Conservation (phyloP, 2,329 filamentous ascomycete species). For the Aspergillus jensenii region DNA sequence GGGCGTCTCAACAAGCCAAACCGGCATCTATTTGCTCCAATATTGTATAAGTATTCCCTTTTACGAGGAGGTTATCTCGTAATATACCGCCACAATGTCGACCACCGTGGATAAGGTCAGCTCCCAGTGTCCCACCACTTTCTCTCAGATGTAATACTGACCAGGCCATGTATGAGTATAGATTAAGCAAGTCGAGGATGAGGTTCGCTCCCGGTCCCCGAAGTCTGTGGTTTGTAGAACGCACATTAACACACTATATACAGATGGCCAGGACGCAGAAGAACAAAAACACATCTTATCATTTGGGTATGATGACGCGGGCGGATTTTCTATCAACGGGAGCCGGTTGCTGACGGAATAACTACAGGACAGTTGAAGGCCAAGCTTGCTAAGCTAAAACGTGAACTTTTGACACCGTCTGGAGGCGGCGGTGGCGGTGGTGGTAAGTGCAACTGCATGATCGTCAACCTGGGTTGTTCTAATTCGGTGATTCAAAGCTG, state of each 20-base stretch:
- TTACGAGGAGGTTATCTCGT: constrained; percentile 20
- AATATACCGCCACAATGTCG: constrained; percentile 67
- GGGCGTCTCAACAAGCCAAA: not conserved
- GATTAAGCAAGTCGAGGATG: constrained; percentile 96
- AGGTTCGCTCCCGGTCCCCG: constrained; percentile 66
- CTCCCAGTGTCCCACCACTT: not conserved
- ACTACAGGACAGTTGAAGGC: constrained; percentile 79
- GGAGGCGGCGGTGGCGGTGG: constrained; percentile 74
- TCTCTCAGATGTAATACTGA: constrained; percentile 26
- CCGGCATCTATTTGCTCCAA: not conserved
- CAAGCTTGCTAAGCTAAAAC: constrained; percentile 96
- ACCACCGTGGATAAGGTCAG: constrained; percentile 95
- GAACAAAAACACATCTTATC: constrained; percentile 92
- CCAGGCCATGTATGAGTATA: constrained; percentile 41
- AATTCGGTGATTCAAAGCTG: constrained; percentile 49
- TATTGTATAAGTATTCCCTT: not conserved
- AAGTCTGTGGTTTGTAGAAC: constrained; percentile 1
- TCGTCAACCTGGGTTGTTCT: constrained; percentile 2
- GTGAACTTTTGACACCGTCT: constrained; percentile 84
- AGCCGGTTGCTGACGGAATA: constrained; percentile 20
- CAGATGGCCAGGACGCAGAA: constrained; percentile 97
- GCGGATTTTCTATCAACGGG: not conserved
- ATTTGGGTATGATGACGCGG: constrained; percentile 61
- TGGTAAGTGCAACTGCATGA: constrained; percentile 22
- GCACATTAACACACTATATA: constrained; percentile 16